Evolutionary conservation across 2,329 filamentous ascomycete species (phyloP), one percentile per base, ranked within the genome.

Genomic region (Chalara sp.): DNA sequence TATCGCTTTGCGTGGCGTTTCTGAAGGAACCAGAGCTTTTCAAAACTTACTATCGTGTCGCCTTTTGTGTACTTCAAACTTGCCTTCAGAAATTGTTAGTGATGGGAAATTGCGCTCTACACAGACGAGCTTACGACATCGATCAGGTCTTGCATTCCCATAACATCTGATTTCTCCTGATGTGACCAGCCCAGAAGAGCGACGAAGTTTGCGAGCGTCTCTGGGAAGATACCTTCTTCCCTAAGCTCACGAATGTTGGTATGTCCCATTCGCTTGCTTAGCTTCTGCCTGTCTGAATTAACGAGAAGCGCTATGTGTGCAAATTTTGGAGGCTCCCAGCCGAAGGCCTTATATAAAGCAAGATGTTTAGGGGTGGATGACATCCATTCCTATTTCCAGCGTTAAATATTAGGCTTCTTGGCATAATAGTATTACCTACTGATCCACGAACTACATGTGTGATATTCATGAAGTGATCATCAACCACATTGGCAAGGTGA

Each of bases 401-500:
- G 21, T 21, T 21, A 12, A 37, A 10, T n/a, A 37, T 37, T 51
- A 50, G 47, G 33, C 46, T 30, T 3, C 53, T 42, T 47, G 30
- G 21, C 6, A 6, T 30, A 21, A 37, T 2, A 37, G 4, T n/a
- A 37, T 31, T 5, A 68, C 78, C 61, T 69, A 87, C 84, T 30
- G 86, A 85, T 48, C 92, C 93, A 41, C 93, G 84, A 52, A 99
- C 87, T 11, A 99, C 93, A 68, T 97, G 92, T 0, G 91, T 96
- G 58, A 99, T 95, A 53, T 88, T 73, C 93, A 99, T 99, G 53
- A 86, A 75, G 67, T 96, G 89, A 63, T 99, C 93, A 64, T 99
- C 93, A 5, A 99, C 85, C 6, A 99, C 92, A 63, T 97, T 99
- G 5, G 93, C 93, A 54, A 99, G 84, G 68, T 99, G 93, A 64